Conservation (phyloP, 2,329 filamentous ascomycete species). For the Aureobasidium zeae region DNA sequence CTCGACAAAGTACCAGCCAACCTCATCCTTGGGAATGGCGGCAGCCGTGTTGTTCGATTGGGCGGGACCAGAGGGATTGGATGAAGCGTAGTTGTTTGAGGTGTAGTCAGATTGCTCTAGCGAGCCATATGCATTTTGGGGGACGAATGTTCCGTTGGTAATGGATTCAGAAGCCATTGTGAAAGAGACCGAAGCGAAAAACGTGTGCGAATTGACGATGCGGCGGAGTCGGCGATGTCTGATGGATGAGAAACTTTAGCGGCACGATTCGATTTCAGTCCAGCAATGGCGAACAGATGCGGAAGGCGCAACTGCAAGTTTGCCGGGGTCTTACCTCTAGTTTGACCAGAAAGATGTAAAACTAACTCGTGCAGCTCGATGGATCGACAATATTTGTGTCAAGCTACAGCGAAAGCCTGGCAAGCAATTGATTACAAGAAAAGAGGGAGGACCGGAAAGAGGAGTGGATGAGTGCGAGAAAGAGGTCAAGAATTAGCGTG, state of each 20-base stretch:
- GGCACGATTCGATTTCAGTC: background rate
- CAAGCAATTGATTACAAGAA: background rate
- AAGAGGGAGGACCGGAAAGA: background rate
- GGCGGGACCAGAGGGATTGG: slow-evolving; percentile 21
- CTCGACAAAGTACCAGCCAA: slow-evolving; percentile 99
- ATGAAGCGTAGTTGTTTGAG: slow-evolving; percentile 18
- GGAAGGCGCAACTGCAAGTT: background rate
- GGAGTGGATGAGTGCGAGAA: background rate
- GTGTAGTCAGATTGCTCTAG: slow-evolving; percentile 29
- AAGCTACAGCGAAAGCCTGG: slow-evolving; percentile 9
- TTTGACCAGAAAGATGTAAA: slow-evolving; percentile 10
- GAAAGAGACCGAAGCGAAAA: slow-evolving; percentile 5
- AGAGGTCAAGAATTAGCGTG: background rate
- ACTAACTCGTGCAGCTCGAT: slow-evolving; percentile 13
- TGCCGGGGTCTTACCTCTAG: slow-evolving; percentile 6
- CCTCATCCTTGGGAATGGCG: slow-evolving; percentile 72
- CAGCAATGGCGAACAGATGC: background rate
- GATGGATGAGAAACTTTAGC: background rate
- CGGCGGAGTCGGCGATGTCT: background rate
- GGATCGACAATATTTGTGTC: slow-evolving; percentile 10
- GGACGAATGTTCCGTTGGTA: slow-evolving; percentile 42
- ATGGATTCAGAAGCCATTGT: slow-evolving; percentile 34
- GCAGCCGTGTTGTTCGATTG: slow-evolving; percentile 19
- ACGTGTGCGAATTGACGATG: background rate
- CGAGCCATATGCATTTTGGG: slow-evolving; percentile 32